These are phyloP conservation scores for Perilla frutescens DNA, from an alignment of 257 asterid genomes.

Conservation along the genomic window DNA sequence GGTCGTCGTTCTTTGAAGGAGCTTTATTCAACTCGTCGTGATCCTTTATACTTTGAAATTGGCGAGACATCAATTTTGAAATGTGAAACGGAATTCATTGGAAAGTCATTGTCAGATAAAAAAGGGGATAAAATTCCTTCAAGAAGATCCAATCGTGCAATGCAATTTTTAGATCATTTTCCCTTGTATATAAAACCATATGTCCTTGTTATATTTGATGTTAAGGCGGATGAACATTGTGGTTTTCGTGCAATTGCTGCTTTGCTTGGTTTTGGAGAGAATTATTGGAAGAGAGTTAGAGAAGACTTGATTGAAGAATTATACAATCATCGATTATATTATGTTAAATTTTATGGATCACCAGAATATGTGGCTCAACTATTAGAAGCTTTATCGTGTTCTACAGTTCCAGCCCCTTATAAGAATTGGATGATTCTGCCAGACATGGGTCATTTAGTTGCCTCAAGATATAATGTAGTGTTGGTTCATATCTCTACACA, in stretches of 20 bases:
- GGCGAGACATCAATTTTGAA: background rate
- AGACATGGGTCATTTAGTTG: no score
- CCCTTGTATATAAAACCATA: background rate
- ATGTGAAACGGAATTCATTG: background rate
- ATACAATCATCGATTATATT: background rate
- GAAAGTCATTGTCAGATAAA: background rate
- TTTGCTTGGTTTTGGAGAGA: background rate
- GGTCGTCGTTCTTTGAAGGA: background rate
- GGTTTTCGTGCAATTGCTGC: background rate
- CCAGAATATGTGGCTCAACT: background rate
- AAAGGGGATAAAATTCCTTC: no score
- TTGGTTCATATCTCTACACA: background rate
- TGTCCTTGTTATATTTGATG: background rate
- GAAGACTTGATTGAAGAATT: background rate
- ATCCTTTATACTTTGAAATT: background rate
- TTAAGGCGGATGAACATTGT: no score
- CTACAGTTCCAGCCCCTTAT: no score
- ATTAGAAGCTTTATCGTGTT: background rate
- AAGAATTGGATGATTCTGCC: no score
- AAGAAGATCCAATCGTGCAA: background rate
- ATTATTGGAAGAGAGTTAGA: background rate
- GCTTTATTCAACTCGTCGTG: background rate
- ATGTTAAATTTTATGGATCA: background rate
- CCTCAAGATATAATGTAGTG: background rate
- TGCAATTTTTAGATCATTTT: background rate